phyloP scores from a whole-genome alignment of 179 eudicot genomes.

The Gypsophila paniculata region DNA sequence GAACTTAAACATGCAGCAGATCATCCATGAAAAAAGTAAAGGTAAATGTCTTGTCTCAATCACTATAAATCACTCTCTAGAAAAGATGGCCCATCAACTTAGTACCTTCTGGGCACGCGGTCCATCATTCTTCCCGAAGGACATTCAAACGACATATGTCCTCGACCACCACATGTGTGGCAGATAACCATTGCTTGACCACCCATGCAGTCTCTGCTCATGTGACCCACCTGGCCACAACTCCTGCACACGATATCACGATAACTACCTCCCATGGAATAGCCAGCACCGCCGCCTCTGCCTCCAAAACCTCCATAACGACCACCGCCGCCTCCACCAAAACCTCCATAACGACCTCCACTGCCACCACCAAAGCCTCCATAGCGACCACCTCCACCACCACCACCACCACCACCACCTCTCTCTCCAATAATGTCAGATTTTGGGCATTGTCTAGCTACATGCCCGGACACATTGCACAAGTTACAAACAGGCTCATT shows the following conservation, averaged over 20 bases:
- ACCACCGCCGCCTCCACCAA: slow-evolving; percentile 20
- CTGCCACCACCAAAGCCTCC: slow-evolving; percentile 25
- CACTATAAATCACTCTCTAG: neutral
- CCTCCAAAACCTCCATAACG: slow-evolving; percentile 8
- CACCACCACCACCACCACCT: slow-evolving; percentile 32
- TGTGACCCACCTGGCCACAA: slow-evolving; percentile 87
- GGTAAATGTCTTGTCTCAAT: slow-evolving; percentile 10
- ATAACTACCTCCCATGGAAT: slow-evolving; percentile 36
- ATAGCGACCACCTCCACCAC: slow-evolving; percentile 15
- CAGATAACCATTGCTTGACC: slow-evolving; percentile 59
- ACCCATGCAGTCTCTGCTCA: slow-evolving; percentile 84
- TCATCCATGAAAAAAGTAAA: neutral
- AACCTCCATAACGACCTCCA: slow-evolving; percentile 23
- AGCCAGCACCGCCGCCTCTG: slow-evolving; percentile 24
- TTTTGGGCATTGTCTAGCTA: slow-evolving; percentile 81
- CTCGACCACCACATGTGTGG: slow-evolving; percentile 94
- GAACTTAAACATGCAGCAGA: neutral
- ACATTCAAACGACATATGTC: slow-evolving; percentile 78
- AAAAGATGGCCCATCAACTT: slow-evolving; percentile 1
- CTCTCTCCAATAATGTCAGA: slow-evolving; percentile 48
- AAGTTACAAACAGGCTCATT: slow-evolving; percentile 83
- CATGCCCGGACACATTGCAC: slow-evolving; percentile 82
- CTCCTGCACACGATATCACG: slow-evolving; percentile 75
- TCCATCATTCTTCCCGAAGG: slow-evolving; percentile 86
- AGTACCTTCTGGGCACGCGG: slow-evolving; percentile 43